These are phyloP conservation scores for Candolleomyces efflorescens DNA, from an alignment of 768 basidiomycete species.

Conservation along the genomic window DNA sequence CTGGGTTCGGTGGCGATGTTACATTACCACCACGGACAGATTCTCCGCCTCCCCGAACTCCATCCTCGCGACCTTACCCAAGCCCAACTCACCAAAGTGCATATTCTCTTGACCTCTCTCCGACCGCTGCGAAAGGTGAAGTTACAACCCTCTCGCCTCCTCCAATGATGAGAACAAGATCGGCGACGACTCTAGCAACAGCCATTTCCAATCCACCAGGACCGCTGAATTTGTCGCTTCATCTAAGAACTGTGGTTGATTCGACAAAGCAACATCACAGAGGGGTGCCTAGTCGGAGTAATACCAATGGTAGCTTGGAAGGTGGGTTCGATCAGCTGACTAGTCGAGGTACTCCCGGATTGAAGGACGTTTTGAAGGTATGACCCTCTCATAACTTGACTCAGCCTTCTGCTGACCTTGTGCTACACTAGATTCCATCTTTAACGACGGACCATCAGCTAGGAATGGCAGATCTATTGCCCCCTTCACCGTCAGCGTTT, in stretches of 20 bases:
- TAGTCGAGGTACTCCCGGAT: conserved; percentile 45
- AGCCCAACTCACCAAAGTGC: conserved; percentile 1
- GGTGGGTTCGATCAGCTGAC: neutral
- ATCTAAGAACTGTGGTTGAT: neutral
- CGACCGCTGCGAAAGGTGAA: neutral
- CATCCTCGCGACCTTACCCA: neutral
- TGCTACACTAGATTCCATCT: conserved; percentile 48
- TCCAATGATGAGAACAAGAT: conserved; percentile 9
- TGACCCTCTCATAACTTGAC: neutral
- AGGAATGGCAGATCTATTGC: conserved; percentile 64
- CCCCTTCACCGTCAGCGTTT: conserved; percentile 63
- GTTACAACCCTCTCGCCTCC: conserved; percentile 7
- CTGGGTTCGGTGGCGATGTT: too few species aligned
- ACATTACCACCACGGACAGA: neutral
- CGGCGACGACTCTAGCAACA: conserved; percentile 6
- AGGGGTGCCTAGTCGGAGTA: neutral
- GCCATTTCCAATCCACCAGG: neutral
- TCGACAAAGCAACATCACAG: neutral
- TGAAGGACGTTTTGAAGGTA: conserved; percentile 76
- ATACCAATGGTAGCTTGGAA: too few species aligned
- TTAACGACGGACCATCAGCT: conserved; percentile 67
- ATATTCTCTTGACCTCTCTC: neutral
- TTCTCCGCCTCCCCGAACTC: conserved; percentile 2
- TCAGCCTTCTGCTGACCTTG: neutral
- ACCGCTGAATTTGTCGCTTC: neutral